These are phyloP conservation scores for Chaetomiaceae sp. DNA, from an alignment of 2,329 filamentous ascomycete species.

Conservation along the genomic window DNA sequence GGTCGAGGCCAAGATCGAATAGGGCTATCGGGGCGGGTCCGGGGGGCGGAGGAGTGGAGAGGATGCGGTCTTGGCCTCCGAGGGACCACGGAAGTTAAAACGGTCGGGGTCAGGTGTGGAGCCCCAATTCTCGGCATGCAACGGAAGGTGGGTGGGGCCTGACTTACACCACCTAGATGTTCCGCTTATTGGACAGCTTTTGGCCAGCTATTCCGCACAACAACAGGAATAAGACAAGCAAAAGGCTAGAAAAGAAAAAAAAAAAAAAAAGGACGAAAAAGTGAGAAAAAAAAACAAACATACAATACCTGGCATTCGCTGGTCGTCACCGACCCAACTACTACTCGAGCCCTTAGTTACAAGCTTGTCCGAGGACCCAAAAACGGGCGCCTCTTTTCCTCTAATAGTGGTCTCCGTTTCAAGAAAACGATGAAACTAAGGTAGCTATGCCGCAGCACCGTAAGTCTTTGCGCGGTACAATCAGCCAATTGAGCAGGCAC, in stretches of 20 bases:
- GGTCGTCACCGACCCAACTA: no score
- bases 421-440: constrained; percentile 2
- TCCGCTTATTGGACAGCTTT: no score
- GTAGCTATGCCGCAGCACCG: constrained; percentile 5
- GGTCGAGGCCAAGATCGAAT: not conserved
- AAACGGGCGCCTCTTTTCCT: constrained; percentile 5
- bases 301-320: not conserved
- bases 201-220: no score
- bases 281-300: not conserved
- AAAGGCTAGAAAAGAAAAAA: not conserved
- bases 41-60: constrained; percentile 12
- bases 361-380: not conserved
- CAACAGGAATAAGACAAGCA: no score
- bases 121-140: no score
- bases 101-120: not conserved
- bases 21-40: not conserved
- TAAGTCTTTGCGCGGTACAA: no score
- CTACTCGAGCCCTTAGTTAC: not conserved
- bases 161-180: not conserved
- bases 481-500: no score
- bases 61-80: constrained; percentile 16
- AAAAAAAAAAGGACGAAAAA: not conserved
- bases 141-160: no score
- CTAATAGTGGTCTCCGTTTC: constrained; percentile 2
- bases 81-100: constrained; percentile 17